Percentiles rank a stretch among this genome's conserved stretches.
Conservation (phyloP, 176 grass and related monocot genomes). For the Musa beccarii region DNA sequence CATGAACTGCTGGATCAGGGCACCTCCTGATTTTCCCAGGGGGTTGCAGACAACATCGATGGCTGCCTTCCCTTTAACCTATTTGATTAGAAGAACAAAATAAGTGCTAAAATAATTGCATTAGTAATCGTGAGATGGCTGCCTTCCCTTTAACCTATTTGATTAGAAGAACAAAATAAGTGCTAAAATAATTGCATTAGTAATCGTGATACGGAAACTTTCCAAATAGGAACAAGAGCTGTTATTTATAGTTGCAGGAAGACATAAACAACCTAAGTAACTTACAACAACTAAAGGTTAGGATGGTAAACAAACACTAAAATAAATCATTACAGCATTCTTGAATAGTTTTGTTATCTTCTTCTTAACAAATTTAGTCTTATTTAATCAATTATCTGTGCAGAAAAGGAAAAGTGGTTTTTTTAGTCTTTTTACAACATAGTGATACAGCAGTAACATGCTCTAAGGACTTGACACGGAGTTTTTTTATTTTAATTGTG, state of each 20-base stretch:
- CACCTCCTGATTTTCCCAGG: constrained; percentile 90
- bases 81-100: constrained; percentile 10
- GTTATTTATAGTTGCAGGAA: not conserved
- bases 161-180: constrained; percentile 10
- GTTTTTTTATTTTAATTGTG: too few relatives aligned
- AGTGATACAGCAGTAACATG: too few relatives aligned
- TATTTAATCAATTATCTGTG: too few relatives aligned
- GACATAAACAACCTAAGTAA: not conserved
- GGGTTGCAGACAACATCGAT: constrained; percentile 99
- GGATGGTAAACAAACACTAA: too few relatives aligned
- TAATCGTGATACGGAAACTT: not conserved
- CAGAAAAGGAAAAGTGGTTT: too few relatives aligned
- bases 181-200: constrained; percentile 2
- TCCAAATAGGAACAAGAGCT: not conserved
- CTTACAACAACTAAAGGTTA: not conserved
- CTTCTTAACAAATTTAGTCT: too few relatives aligned
- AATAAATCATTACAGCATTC: too few relatives aligned
- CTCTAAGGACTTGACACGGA: too few relatives aligned
- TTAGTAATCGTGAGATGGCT: constrained; percentile 34
- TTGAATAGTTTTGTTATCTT: too few relatives aligned
- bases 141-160: constrained; percentile 90
- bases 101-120: constrained; percentile 8
- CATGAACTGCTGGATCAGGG: constrained; percentile 99
- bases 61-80: constrained; percentile 99
- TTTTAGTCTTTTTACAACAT: too few relatives aligned